These are phyloP conservation scores for Quillaja saponaria DNA, from an alignment of 306 rosid species.

Conservation along the genomic window DNA sequence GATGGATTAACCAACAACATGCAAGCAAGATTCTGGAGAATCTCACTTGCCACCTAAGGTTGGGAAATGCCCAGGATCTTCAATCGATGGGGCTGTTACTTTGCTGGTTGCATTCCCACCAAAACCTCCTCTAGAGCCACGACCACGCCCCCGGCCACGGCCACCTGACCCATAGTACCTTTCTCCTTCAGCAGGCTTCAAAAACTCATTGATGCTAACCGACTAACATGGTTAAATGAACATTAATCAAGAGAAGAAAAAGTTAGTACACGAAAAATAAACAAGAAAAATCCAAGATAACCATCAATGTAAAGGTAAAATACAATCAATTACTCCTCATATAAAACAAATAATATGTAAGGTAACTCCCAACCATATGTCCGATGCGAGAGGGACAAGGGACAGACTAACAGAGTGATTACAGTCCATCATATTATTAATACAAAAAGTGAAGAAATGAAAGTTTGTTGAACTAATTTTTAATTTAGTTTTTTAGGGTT, in stretches of 20 bases:
- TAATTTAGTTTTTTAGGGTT: too few relatives aligned
- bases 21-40: slow-evolving; percentile 36
- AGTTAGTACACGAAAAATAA: not conserved
- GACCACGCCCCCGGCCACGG: slow-evolving; percentile 77
- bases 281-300: not conserved
- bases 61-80: slow-evolving; percentile 92
- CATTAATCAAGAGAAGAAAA: not conserved
- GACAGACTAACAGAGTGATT: not conserved
- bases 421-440: too few relatives aligned
- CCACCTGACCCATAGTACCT: slow-evolving; percentile 69
- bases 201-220: slow-evolving; percentile 79
- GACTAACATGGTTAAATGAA: slow-evolving; percentile 43
- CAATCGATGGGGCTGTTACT: slow-evolving; percentile 66
- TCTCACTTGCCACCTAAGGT: slow-evolving; percentile 90
- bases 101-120: slow-evolving; percentile 49
- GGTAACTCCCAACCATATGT: not conserved
- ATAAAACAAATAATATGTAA: not conserved
- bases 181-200: slow-evolving; percentile 90
- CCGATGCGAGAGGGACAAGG: not conserved
- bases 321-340: not conserved
- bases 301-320: too few relatives aligned
- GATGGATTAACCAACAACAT: slow-evolving; percentile 43
- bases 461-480: too few relatives aligned
- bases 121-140: slow-evolving; percentile 62
- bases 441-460: too few relatives aligned